phyloP scores from a whole-genome alignment of 169 alveolate species.

The Eimeria sp. region DNA sequence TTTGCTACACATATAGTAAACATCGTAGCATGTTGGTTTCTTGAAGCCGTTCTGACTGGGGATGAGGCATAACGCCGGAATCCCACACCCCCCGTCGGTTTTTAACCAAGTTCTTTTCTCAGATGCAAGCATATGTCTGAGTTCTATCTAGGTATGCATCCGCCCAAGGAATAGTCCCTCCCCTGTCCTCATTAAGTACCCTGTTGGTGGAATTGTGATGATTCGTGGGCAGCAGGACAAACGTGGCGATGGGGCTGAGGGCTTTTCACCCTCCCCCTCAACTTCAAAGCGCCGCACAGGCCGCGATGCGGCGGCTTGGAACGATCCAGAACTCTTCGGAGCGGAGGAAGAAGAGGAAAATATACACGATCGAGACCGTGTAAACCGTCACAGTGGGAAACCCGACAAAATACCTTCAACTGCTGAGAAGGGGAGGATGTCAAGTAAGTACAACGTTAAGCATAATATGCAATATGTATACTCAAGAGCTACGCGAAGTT shows the following conservation, averaged over 20 bases:
- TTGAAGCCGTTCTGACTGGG: not conserved
- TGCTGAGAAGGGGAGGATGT: not conserved
- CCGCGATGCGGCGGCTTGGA: slow-evolving; percentile 43
- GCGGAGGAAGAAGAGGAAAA: slow-evolving; percentile 9
- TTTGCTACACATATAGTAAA: not conserved
- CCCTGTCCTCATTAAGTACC: not conserved
- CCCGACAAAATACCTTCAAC: not conserved
- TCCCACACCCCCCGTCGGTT: not conserved
- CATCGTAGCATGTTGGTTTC: not conserved
- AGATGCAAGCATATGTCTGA: not conserved
- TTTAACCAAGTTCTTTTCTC: not conserved
- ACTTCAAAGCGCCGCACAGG: not conserved
- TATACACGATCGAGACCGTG: not conserved
- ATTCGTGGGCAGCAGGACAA: not conserved
- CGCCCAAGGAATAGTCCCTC: not conserved
- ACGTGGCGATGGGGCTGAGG: slow-evolving; percentile 25
- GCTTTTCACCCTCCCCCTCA: slow-evolving; percentile 31
- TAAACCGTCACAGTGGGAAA: not conserved
- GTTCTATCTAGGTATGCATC: not conserved
- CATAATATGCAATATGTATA: not conserved
- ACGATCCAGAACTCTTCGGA: slow-evolving; percentile 34
- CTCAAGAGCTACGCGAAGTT: not conserved
- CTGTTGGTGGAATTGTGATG: not conserved
- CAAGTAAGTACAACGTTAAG: not conserved
- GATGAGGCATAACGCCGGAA: not conserved